Evolutionary conservation across 2,329 filamentous ascomycete species (phyloP).

Genomic region (Aspergillus bombycis): DNA sequence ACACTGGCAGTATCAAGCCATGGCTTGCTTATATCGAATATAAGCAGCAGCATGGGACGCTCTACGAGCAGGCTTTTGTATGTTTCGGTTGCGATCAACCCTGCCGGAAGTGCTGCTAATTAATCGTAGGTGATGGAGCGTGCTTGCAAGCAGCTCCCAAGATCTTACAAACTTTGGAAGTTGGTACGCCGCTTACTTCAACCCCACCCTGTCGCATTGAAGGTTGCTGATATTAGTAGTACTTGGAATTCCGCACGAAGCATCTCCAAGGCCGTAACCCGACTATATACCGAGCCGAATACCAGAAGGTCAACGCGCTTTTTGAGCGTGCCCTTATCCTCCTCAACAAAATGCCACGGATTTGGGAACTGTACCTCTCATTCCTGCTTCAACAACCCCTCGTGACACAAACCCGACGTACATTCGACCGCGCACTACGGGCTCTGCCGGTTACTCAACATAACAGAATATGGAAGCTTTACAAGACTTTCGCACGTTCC

Average conservation of each 20-base stretch:
- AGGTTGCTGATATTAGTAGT: constrained; percentile 54
- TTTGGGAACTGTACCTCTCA: constrained; percentile 96
- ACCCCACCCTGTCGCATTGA: constrained; percentile 10
- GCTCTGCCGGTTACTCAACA: constrained; percentile 94
- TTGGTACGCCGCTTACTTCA: constrained; percentile 59
- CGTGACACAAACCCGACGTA: constrained; percentile 80
- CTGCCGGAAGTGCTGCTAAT: constrained; percentile 12
- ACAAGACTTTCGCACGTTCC: constrained; percentile 87
- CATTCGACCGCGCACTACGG: constrained; percentile 89
- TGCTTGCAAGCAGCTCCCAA: constrained; percentile 83
- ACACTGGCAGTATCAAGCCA: constrained; percentile 82
- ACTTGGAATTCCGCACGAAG: constrained; percentile 80
- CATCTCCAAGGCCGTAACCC: constrained; percentile 84
- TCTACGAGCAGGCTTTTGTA: constrained; percentile 82
- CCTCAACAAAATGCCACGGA: constrained; percentile 96
- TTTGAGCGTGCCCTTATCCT: constrained; percentile 92
- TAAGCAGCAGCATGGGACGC: constrained; percentile 82
- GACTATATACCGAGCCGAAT: constrained; percentile 76
- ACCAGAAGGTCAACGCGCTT: constrained; percentile 88
- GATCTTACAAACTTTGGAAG: constrained; percentile 99
- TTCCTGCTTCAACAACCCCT: constrained; percentile 92
- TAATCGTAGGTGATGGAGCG: constrained; percentile 72
- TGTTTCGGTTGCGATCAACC: constrained; percentile 17
- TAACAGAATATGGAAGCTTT: constrained; percentile 91
- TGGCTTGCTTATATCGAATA: constrained; percentile 94